phyloP scores from a whole-genome alignment of 2,329 filamentous ascomycete species.

The Metarhizium brunneum region DNA sequence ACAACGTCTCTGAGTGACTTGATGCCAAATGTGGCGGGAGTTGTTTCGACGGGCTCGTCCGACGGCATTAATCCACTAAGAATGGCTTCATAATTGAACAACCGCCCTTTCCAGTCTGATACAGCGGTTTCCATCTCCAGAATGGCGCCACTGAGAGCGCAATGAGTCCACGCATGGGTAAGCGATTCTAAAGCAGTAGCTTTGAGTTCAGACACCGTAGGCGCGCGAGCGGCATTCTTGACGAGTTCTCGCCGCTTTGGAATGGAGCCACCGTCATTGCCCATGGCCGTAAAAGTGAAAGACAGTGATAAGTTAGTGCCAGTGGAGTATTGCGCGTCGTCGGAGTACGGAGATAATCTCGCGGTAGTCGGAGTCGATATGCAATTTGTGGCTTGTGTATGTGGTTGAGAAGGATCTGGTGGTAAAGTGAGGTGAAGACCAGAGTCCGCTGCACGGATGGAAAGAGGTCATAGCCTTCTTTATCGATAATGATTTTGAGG shows the following conservation, averaged over 20 bases:
- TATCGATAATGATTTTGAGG: background rate
- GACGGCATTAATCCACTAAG: constrained; percentile 50
- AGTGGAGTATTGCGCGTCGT: background rate
- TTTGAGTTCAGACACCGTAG: constrained; percentile 79
- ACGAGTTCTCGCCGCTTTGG: constrained; percentile 93
- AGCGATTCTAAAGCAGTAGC: constrained; percentile 79
- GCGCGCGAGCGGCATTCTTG: constrained; percentile 78
- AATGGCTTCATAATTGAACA: constrained; percentile 94
- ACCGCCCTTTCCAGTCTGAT: constrained; percentile 70
- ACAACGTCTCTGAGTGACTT: constrained; percentile 79
- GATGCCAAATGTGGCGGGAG: constrained; percentile 48
- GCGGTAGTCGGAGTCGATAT: background rate
- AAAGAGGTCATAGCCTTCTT: background rate
- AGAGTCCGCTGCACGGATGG: background rate
- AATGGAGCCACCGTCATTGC: constrained; percentile 96
- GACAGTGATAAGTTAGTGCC: background rate
- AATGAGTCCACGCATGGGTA: constrained; percentile 77
- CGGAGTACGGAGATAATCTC: background rate
- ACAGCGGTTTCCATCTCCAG: constrained; percentile 65
- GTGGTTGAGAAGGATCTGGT: background rate
- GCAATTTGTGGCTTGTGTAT: background rate
- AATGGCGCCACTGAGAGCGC: constrained; percentile 72
- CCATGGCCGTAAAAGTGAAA: constrained; percentile 48
- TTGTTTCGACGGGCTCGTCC: constrained; percentile 45
- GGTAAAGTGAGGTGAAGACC: background rate